A percentile compares a stretch with the other conserved stretches of the same genome.
These are phyloP conservation scores for Talaromyces albobiverticillius DNA, from an alignment of 2,329 filamentous ascomycete species.

Conservation along the genomic window DNA sequence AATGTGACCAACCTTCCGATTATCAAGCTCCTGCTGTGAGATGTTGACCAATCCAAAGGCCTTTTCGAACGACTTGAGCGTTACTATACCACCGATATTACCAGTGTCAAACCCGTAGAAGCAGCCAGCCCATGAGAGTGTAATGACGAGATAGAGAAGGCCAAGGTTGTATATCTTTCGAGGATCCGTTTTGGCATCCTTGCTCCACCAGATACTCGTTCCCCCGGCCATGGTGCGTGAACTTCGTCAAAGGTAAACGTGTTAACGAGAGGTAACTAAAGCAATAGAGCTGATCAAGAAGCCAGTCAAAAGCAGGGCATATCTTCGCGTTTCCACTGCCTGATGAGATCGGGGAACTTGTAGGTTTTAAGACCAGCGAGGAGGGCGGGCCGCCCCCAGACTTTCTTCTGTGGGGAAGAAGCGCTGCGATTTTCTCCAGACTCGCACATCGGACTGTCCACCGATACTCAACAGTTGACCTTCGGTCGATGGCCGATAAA, in stretches of 20 bases:
- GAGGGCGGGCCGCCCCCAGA: neutral
- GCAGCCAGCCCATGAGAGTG: constrained; percentile 37
- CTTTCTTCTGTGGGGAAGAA: neutral
- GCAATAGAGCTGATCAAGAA: neutral
- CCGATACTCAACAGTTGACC: neutral
- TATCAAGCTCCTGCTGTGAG: constrained; percentile 26
- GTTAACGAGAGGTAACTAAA: no score
- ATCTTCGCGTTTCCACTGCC: neutral
- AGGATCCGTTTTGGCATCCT: constrained; percentile 36
- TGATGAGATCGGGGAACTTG: neutral
- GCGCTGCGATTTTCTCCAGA: neutral
- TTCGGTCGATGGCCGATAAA: constrained; percentile 2
- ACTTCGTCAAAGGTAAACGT: no score
- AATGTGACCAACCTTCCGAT: constrained; percentile 18
- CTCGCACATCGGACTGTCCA: constrained; percentile 4
- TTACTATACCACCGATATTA: constrained; percentile 40
- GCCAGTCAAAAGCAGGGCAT: neutral
- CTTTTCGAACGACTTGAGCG: constrained; percentile 33
- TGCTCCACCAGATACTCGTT: constrained; percentile 37
- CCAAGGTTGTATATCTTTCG: constrained; percentile 37
- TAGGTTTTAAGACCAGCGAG: constrained; percentile 4
- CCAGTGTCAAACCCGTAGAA: constrained; percentile 41
- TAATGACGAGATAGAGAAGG: constrained; percentile 31
- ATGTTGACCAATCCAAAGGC: constrained; percentile 35
- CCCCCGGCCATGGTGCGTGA: constrained; percentile 36